Percentiles rank a stretch among this genome's conserved stretches.
phyloP scores from a whole-genome alignment of 768 basidiomycete species.

The Sarcodon sp. region DNA sequence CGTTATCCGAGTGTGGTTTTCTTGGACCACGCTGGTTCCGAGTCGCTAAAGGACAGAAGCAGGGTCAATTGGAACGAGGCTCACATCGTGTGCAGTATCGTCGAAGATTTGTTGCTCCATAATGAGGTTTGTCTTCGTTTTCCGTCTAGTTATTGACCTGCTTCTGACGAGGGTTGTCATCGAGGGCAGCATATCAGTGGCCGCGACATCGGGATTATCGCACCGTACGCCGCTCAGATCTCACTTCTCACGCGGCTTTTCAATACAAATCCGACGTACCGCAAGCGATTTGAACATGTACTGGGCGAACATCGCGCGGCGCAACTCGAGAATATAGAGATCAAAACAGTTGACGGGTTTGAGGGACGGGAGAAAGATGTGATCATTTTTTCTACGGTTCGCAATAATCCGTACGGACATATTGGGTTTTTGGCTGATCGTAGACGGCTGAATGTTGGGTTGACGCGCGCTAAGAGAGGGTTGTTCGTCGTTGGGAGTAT shows the following conservation, averaged over 20 bases:
- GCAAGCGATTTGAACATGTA: conserved; percentile 37
- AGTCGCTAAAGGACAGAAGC: conserved; percentile 58
- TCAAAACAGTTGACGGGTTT: conserved; percentile 92
- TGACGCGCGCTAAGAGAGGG: conserved; percentile 82
- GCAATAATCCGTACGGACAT: conserved; percentile 63
- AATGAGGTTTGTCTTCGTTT: conserved; percentile 45
- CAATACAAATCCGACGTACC: conserved; percentile 37
- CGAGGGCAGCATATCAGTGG: conserved; percentile 41
- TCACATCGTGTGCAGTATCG: conserved; percentile 60
- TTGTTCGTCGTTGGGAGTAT: conserved; percentile 71
- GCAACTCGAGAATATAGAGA: conserved; percentile 60
- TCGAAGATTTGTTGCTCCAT: conserved; percentile 68
- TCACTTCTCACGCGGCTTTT: conserved; percentile 57
- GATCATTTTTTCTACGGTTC: conserved; percentile 84
- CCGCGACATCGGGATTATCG: conserved; percentile 81
- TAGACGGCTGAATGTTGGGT: conserved; percentile 78
- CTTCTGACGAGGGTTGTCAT: conserved; percentile 9
- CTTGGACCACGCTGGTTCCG: conserved; percentile 64
- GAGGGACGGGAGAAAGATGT: conserved; percentile 91
- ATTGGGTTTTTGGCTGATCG: conserved; percentile 88
- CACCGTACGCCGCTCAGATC: conserved; percentile 86
- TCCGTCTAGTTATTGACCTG: not conserved
- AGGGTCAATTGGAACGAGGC: conserved; percentile 71
- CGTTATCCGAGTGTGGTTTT: conserved; percentile 59
- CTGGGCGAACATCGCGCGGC: conserved; percentile 55